These are phyloP conservation scores for Zygosaccharomyces sapae DNA, from an alignment of 1,139 yeast genomes.

Conservation along the genomic window DNA sequence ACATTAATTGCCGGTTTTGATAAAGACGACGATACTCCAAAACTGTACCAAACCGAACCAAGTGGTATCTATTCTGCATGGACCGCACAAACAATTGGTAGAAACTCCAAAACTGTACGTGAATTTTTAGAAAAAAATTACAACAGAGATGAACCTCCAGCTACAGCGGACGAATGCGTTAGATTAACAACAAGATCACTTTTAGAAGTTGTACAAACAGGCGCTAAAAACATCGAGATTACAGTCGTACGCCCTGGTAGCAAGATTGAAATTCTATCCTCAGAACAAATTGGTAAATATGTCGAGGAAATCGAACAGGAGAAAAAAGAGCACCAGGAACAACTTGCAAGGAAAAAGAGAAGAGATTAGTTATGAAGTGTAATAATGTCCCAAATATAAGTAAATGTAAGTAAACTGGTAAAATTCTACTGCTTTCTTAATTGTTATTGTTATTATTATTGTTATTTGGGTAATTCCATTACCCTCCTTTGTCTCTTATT, in stretches of 20 bases:
- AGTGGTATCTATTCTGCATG: slow-evolving; percentile 96
- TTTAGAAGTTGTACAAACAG: slow-evolving; percentile 95
- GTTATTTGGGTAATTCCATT: not conserved
- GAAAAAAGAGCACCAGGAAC: slow-evolving; percentile 59
- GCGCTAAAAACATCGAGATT: slow-evolving; percentile 92
- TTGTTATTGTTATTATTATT: not conserved
- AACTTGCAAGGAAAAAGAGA: slow-evolving; percentile 75
- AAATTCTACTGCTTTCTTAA: not conserved
- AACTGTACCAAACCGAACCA: slow-evolving; percentile 92
- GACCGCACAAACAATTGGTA: slow-evolving; percentile 98
- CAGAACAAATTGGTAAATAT: slow-evolving; percentile 69
- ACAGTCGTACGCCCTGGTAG: slow-evolving; percentile 75
- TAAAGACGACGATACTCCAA: slow-evolving; percentile 74
- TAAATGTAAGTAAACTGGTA: not conserved
- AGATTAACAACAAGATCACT: slow-evolving; percentile 80
- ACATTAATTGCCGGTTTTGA: slow-evolving; percentile 96
- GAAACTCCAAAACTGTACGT: slow-evolving; percentile 90
- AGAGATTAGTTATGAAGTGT: not conserved
- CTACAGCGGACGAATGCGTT: slow-evolving; percentile 70
- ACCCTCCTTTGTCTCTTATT: slow-evolving; percentile 1
- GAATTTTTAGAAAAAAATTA: slow-evolving; percentile 93
- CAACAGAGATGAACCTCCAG: slow-evolving; percentile 48
- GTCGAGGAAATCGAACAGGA: slow-evolving; percentile 88
- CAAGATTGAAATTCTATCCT: slow-evolving; percentile 51
- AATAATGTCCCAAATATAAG: not conserved